Conservation (phyloP, 2,329 filamentous ascomycete genomes). For the Stachybotrys echinatus region DNA sequence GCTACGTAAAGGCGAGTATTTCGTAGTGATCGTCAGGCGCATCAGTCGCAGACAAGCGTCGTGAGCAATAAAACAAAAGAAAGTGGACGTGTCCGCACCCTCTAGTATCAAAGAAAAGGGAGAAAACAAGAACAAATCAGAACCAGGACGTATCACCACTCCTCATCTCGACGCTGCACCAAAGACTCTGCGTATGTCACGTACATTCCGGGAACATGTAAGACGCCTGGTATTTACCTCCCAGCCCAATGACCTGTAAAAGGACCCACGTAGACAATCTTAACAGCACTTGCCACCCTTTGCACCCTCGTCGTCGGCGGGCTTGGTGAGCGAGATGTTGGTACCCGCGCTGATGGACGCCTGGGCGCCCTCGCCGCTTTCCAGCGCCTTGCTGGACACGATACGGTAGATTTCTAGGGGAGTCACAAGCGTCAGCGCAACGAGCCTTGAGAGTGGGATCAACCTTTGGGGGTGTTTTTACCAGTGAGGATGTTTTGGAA, state of each 20-base stretch:
- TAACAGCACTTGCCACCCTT: slow-evolving; percentile 83
- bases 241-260: slow-evolving; percentile 19
- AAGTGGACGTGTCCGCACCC: slow-evolving; percentile 33
- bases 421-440: background rate
- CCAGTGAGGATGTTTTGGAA: slow-evolving; percentile 99
- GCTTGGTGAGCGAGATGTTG: slow-evolving; percentile 83
- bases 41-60: slow-evolving; percentile 29
- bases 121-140: slow-evolving; percentile 6
- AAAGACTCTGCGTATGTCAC: slow-evolving; percentile 23
- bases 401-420: slow-evolving; percentile 94
- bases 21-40: slow-evolving; percentile 31
- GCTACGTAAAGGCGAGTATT: slow-evolving; percentile 30
- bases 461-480: slow-evolving; percentile 36
- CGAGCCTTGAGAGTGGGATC: background rate
- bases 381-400: slow-evolving; percentile 94
- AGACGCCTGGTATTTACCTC: slow-evolving; percentile 27
- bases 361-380: slow-evolving; percentile 77
- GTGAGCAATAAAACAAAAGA: slow-evolving; percentile 34
- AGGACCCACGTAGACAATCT: slow-evolving; percentile 20
- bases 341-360: slow-evolving; percentile 74
- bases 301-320: slow-evolving; percentile 66
- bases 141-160: slow-evolving; percentile 24
- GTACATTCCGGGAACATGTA: slow-evolving; percentile 26
- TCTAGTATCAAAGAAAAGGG: slow-evolving; percentile 31
- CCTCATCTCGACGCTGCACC: slow-evolving; percentile 24